Evolutionary conservation across 2,329 filamentous ascomycete genomes (phyloP).

Genomic region (Ceratocystis alfenasii): DNA sequence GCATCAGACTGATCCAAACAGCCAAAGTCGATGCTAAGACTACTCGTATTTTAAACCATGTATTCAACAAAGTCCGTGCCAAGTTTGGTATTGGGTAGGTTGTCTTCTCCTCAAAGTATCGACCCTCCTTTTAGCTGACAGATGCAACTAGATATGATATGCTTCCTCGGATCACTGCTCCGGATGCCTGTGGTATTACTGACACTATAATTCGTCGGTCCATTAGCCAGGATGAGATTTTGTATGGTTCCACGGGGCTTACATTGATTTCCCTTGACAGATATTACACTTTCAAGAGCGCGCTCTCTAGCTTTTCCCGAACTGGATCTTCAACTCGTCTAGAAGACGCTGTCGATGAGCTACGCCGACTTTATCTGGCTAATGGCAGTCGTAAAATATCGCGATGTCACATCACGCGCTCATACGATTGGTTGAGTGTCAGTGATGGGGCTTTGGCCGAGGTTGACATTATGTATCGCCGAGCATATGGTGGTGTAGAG

Average conservation of each 20-base stretch:
- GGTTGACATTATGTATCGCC: slow-evolving; percentile 45
- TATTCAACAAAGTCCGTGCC: slow-evolving; percentile 41
- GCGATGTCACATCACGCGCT: slow-evolving; percentile 40
- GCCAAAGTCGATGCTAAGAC: slow-evolving; percentile 36
- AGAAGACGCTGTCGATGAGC: slow-evolving; percentile 51
- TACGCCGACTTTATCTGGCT: slow-evolving; percentile 47
- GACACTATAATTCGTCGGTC: slow-evolving; percentile 44
- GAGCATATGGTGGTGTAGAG: slow-evolving; percentile 42
- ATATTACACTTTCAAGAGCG: slow-evolving; percentile 52
- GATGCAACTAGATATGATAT: slow-evolving; percentile 30
- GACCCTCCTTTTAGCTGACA: background rate
- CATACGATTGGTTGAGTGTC: slow-evolving; percentile 47
- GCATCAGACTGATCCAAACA: slow-evolving; percentile 41
- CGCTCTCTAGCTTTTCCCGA: slow-evolving; percentile 45
- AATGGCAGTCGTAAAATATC: slow-evolving; percentile 39
- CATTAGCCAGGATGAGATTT: slow-evolving; percentile 46
- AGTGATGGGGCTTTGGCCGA: slow-evolving; percentile 40
- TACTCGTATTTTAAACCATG: slow-evolving; percentile 37
- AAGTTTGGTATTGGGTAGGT: slow-evolving; percentile 30
- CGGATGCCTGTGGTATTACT: slow-evolving; percentile 36
- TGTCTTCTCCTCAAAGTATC: background rate
- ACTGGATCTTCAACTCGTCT: slow-evolving; percentile 36
- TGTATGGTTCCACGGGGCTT: slow-evolving; percentile 49
- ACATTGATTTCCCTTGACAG: slow-evolving; percentile 49
- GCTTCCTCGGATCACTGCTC: slow-evolving; percentile 35